Conservation (phyloP, 352 stramenopile species). For the Pythium apleroticum region DNA sequence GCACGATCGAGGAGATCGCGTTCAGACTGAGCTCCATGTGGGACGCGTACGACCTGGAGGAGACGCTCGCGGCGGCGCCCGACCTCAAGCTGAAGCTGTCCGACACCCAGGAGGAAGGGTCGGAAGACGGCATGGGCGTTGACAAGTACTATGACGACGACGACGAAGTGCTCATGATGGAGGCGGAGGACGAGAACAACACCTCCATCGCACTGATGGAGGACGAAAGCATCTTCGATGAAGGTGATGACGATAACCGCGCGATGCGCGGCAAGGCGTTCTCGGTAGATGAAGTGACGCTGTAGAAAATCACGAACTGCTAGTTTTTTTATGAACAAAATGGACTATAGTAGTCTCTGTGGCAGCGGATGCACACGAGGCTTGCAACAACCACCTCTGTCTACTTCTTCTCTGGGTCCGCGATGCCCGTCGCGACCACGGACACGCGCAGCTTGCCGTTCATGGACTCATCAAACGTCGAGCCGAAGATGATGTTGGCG, state of each 20-base stretch:
- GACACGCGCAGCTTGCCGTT: conserved; percentile 84
- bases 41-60: conserved; percentile 65
- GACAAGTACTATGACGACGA: conserved; percentile 9
- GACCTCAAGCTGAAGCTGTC: conserved; percentile 36
- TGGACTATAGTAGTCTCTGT: background rate
- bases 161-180: conserved; percentile 21
- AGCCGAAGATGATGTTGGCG: conserved; percentile 89
- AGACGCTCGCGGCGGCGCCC: conserved; percentile 32
- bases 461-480: conserved; percentile 81
- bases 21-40: conserved; percentile 79
- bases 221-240: conserved; percentile 20
- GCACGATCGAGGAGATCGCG: conserved; percentile 76
- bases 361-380: background rate
- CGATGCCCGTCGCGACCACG: conserved; percentile 85
- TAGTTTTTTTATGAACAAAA: background rate
- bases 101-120: conserved; percentile 24
- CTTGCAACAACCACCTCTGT: conserved; percentile 1
- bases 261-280: conserved; percentile 9
- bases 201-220: conserved; percentile 16
- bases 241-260: conserved; percentile 9
- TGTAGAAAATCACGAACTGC: background rate
- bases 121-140: conserved; percentile 13
- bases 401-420: conserved; percentile 80
- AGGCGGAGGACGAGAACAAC: conserved; percentile 20
- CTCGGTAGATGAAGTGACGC: conserved; percentile 6